These are phyloP conservation scores for Boletus rubescentipes DNA, from an alignment of 768 basidiomycete genomes.

Conservation along the genomic window DNA sequence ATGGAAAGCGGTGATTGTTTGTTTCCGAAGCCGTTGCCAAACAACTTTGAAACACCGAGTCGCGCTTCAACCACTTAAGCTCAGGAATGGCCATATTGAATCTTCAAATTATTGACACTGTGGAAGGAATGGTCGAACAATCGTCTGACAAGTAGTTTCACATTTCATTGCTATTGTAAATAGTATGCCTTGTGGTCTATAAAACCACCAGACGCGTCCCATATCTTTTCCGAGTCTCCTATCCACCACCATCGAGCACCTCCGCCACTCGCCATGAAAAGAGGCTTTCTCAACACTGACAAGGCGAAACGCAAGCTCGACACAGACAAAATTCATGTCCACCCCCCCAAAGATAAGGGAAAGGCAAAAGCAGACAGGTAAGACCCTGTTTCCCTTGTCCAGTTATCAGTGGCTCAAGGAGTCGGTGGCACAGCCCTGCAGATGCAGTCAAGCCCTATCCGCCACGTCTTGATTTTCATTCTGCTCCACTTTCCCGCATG, in stretches of 20 bases:
- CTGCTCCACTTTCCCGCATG: neutral
- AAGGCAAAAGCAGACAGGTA: conserved; percentile 4
- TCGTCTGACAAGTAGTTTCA: no score
- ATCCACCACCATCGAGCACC: neutral
- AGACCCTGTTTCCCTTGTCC: neutral
- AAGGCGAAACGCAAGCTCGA: conserved; percentile 27
- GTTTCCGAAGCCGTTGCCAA: conserved; percentile 12
- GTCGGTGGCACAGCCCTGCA: neutral
- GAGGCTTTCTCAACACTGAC: conserved; percentile 23
- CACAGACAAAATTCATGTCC: conserved; percentile 9
- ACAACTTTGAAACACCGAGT: no score
- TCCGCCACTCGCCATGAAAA: conserved; percentile 19
- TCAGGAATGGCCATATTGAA: no score
- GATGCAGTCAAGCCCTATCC: neutral
- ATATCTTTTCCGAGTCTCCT: neutral
- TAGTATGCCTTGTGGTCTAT: no score
- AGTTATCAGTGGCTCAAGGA: neutral
- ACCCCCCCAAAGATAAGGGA: neutral
- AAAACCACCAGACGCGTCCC: no score
- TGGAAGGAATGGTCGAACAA: no score
- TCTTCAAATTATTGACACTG: no score
- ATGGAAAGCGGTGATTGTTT: conserved; percentile 12
- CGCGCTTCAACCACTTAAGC: no score
- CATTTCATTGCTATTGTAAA: no score
- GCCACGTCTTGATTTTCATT: conserved; percentile 10